Evolutionary conservation across 1,139 yeast species (phyloP).

Genomic region (Saccharomyces hybrid): DNA sequence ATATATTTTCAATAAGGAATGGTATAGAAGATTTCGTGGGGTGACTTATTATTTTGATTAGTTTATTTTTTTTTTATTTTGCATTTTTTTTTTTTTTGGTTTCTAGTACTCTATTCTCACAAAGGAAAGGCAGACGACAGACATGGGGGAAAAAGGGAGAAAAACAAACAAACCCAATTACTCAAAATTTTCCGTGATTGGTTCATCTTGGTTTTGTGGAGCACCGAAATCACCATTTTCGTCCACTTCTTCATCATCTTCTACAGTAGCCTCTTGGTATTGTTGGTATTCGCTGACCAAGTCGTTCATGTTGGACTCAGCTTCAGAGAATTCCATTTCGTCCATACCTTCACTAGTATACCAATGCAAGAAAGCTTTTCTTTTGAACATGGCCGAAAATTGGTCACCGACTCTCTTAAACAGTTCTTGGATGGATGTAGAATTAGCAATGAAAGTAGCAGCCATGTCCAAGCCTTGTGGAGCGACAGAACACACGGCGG

Average conservation of each 20-base stretch:
- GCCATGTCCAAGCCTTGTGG: conserved; percentile 82
- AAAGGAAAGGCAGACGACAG: background rate
- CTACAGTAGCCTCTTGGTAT: conserved; percentile 76
- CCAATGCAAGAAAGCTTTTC: conserved; percentile 95
- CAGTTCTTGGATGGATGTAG: conserved; percentile 85
- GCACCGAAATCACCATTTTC: conserved; percentile 57
- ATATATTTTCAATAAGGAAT: background rate
- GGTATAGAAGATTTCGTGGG: background rate
- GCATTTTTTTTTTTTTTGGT: background rate
- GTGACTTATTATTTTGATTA: background rate
- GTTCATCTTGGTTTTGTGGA: conserved; percentile 46
- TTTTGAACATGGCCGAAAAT: conserved; percentile 85
- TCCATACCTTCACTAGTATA: conserved; percentile 94
- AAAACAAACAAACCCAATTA: conserved; percentile 8
- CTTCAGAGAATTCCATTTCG: conserved; percentile 86
- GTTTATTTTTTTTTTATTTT: background rate
- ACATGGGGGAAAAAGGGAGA: background rate
- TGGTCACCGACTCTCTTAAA: conserved; percentile 86
- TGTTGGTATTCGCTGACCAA: conserved; percentile 85
- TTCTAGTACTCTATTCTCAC: background rate
- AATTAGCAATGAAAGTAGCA: conserved; percentile 87
- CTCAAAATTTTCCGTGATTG: conserved; percentile 28
- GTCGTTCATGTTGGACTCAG: conserved; percentile 74
- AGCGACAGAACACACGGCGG: conserved; percentile 85
- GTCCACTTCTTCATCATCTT: conserved; percentile 58